Evolutionary conservation across 129 eudicot species (phyloP).

Genomic region (Helichrysum umbraculigerum): DNA sequence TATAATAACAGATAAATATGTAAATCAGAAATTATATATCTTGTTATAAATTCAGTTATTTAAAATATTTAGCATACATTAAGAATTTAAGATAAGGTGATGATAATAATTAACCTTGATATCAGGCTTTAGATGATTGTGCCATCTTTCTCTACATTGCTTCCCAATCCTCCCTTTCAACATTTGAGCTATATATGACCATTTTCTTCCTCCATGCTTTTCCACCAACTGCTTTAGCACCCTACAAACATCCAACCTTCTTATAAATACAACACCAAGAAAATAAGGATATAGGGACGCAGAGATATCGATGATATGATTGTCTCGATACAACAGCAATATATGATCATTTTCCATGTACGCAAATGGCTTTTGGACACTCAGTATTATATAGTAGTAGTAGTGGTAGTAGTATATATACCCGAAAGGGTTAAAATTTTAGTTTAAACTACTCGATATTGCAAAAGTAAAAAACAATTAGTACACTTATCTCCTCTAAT

Average conservation of each 20-base stretch:
- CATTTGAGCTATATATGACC: slow-evolving; percentile 67
- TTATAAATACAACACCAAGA: background rate
- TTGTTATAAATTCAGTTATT: no score
- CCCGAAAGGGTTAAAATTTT: background rate
- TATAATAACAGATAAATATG: no score
- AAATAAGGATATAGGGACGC: no score
- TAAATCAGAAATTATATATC: no score
- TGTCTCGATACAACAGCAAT: no score
- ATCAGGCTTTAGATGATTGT: slow-evolving; percentile 73
- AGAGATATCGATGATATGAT: no score
- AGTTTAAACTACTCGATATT: background rate
- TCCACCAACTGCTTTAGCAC: slow-evolving; percentile 58
- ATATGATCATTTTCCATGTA: no score
- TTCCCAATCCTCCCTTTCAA: slow-evolving; percentile 75
- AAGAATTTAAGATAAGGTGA: background rate
- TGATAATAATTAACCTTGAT: slow-evolving; percentile 53
- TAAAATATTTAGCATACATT: no score
- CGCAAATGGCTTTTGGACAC: background rate
- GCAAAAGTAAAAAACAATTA: background rate
- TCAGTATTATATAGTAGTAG: background rate
- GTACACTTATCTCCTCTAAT: no score
- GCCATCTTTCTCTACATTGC: slow-evolving; percentile 89
- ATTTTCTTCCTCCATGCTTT: slow-evolving; percentile 57
- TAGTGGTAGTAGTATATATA: no score
- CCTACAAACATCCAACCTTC: slow-evolving; percentile 26